A percentile compares a stretch with the other conserved stretches of the same genome.
Conservation (phyloP, 768 basidiomycete genomes). For the Pholiota microspora region DNA sequence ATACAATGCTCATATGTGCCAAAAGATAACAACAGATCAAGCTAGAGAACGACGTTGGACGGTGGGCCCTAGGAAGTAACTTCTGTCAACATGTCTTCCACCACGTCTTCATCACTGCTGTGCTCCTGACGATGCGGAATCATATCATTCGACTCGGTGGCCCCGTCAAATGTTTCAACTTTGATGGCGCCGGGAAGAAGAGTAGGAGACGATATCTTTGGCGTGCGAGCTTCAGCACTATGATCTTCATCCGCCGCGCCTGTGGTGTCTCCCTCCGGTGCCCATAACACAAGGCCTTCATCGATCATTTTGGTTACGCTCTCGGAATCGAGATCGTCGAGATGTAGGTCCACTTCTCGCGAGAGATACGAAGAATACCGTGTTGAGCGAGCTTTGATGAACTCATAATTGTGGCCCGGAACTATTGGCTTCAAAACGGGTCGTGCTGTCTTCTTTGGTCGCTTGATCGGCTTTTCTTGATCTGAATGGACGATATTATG, state of each 20-base stretch:
- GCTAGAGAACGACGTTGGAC: neutral
- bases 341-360: conserved; percentile 33
- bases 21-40: neutral
- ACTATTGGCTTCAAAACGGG: conserved; percentile 11
- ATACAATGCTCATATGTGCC: neutral
- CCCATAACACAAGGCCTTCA: conserved; percentile 52
- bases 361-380: conserved; percentile 39
- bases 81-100: conserved; percentile 25
- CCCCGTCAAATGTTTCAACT: conserved; percentile 7
- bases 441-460: conserved; percentile 15
- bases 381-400: conserved; percentile 39
- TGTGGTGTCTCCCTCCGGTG: conserved; percentile 7
- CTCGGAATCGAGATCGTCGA: conserved; percentile 48
- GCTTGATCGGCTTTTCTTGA: conserved; percentile 15
- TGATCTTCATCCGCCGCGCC: conserved; percentile 8
- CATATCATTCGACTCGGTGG: neutral
- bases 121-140: conserved; percentile 8
- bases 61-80: conserved; percentile 3
- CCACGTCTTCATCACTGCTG: conserved; percentile 25
- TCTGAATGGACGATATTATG: conserved; percentile 27
- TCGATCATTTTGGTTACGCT: conserved; percentile 45
- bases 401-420: conserved; percentile 47
- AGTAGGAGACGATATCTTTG: conserved; percentile 7
- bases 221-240: conserved; percentile 8
- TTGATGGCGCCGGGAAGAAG: conserved; percentile 8